phyloP scores from a whole-genome alignment of 2,329 filamentous ascomycete genomes.

The Metarhizium anisopliae region DNA sequence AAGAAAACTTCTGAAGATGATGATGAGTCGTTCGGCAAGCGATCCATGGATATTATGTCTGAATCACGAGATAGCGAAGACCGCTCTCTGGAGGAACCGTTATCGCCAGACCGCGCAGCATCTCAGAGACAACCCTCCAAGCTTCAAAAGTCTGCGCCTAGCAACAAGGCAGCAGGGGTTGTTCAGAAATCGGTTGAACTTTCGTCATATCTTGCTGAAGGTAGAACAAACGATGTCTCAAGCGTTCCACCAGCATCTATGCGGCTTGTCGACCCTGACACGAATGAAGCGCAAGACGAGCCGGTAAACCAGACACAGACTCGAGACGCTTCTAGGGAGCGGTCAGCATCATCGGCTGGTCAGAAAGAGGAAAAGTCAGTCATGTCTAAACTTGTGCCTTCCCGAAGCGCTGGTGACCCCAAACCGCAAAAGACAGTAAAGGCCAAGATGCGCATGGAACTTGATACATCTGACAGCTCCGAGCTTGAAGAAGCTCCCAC shows the following conservation, averaged over 20 bases:
- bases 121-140: constrained; percentile 55
- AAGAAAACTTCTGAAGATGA: constrained; percentile 48
- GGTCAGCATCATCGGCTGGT: constrained; percentile 24
- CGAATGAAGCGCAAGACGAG: constrained; percentile 30
- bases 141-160: constrained; percentile 56
- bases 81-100: constrained; percentile 28
- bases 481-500: constrained; percentile 32
- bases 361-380: constrained; percentile 28
- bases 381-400: constrained; percentile 11
- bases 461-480: constrained; percentile 62
- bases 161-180: constrained; percentile 25
- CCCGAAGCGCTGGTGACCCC: constrained; percentile 28
- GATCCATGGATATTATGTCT: constrained; percentile 46
- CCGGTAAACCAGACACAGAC: constrained; percentile 18
- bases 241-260: constrained; percentile 48
- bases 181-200: constrained; percentile 29
- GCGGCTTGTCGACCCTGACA: constrained; percentile 49
- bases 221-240: constrained; percentile 41
- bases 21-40: constrained; percentile 52
- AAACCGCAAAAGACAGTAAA: constrained; percentile 40
- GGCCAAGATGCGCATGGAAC: constrained; percentile 52
- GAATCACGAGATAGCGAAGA: constrained; percentile 37
- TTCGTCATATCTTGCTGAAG: constrained; percentile 33
- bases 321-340: constrained; percentile 20
- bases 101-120: constrained; percentile 29